These are phyloP conservation scores for Francoa sonchifolia DNA, from an alignment of 441 rosid genomes.

Conservation along the genomic window DNA sequence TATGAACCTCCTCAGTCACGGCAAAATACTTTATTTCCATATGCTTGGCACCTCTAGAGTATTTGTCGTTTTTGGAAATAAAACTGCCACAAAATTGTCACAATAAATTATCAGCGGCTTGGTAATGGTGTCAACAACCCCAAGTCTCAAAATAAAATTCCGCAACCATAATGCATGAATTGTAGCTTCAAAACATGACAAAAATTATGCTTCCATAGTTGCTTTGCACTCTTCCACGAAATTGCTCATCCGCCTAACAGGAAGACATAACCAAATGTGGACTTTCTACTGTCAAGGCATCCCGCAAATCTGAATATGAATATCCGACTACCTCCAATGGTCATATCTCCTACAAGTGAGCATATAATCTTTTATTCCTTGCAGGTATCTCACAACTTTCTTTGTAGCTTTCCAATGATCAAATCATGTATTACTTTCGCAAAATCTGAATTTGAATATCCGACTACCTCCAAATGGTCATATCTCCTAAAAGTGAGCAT, in stretches of 20 bases:
- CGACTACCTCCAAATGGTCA: background rate
- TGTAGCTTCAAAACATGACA: background rate
- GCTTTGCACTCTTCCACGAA: background rate
- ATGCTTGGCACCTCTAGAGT: background rate
- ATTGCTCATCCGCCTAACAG: background rate
- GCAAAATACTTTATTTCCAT: background rate
- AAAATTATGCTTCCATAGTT: background rate
- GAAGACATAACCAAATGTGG: background rate
- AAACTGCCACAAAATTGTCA: background rate
- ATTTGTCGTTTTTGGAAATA: background rate
- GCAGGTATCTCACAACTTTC: background rate
- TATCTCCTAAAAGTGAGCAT: background rate
- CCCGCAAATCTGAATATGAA: background rate
- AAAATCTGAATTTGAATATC: background rate
- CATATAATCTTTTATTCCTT: background rate
- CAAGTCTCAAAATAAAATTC: background rate
- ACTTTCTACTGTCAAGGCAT: background rate
- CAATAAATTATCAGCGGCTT: background rate
- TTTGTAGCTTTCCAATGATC: slow-evolving; percentile 3
- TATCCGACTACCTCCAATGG: background rate
- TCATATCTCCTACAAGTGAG: background rate
- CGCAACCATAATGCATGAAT: background rate
- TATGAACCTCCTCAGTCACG: background rate
- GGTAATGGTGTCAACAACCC: background rate
- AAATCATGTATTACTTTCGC: background rate